A percentile compares a stretch with the other conserved stretches of the same genome.
phyloP scores from a whole-genome alignment of 148 eudicot species.

The Diospyros lotus region DNA sequence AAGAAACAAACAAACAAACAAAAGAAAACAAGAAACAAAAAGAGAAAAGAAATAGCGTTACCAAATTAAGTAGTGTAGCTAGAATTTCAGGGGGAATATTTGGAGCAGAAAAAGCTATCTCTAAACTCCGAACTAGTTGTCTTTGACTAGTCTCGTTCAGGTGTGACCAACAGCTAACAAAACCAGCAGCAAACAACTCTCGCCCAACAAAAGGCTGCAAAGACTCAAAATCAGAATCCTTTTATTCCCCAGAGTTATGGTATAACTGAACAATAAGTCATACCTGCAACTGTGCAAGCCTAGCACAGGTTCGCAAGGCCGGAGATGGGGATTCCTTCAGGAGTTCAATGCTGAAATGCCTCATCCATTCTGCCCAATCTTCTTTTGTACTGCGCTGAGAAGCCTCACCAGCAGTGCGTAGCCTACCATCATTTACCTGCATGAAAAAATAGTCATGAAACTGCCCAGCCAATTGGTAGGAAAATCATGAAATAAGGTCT shows the following conservation, averaged over 20 bases:
- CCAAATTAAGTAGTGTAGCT: constrained; percentile 96
- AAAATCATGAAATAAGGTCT: neutral
- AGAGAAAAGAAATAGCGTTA: constrained; percentile 12
- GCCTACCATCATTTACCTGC: constrained; percentile 82
- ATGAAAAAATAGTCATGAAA: neutral
- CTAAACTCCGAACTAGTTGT: constrained; percentile 79
- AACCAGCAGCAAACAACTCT: constrained; percentile 97
- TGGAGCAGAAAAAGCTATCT: constrained; percentile 96
- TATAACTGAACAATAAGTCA: constrained; percentile 6
- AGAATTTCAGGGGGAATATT: constrained; percentile 97
- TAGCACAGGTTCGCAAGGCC: constrained; percentile 92
- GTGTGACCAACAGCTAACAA: constrained; percentile 98
- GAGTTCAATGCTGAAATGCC: constrained; percentile 96
- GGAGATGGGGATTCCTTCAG: constrained; percentile 96
- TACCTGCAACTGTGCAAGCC: constrained; percentile 96
- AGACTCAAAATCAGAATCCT: constrained; percentile 20
- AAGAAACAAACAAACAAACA: neutral
- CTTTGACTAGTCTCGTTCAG: constrained; percentile 77
- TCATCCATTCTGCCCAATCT: constrained; percentile 99
- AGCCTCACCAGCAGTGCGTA: constrained; percentile 94
- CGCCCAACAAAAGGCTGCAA: constrained; percentile 97
- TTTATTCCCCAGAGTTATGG: neutral
- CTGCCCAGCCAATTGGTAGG: neutral
- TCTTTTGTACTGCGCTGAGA: constrained; percentile 99
- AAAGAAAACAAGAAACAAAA: neutral